Evolutionary conservation across 768 basidiomycete species (phyloP), one percentile per base, ranked within the genome.

Genomic region (Boletus subparvulus): DNA sequence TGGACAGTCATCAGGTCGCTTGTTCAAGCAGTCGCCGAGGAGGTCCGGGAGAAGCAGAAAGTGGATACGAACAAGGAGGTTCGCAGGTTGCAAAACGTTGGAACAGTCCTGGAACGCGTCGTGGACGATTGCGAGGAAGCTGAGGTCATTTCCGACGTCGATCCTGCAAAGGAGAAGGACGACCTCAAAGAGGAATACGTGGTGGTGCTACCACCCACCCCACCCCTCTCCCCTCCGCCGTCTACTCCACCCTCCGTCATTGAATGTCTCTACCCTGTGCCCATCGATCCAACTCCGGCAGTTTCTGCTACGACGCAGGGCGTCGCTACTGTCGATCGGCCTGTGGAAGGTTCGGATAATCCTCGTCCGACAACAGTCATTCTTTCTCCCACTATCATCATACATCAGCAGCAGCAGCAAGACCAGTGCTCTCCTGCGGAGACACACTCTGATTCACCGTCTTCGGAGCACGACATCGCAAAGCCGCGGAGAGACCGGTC

Each of bases 1-100:
- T 78, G 77, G 68, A 75, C 80, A 48, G 76, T 88, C 42, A 78
- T 87, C 35, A 78, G 79, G 43, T 78, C 80, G 35, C 83, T 86
- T 68, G 78, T 83, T 35, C 74, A 80, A 55, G 79, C 86, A 37
- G 71, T 90, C 32, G 84, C 78, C 16, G 88, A 88, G 65, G 87
- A 90, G 69, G 76, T 89, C 49, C 76, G 79, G 47, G 82, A 80
- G 63, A 78, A 79, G 50, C 74, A 74, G 57, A 68, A 65, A 67
- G 74, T 73, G 58, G 75, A 70, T 58, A 72, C 63, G 19, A 61
- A 74, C n/a, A 77, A 74, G 50, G 82, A 86, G 60, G 77, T 82
- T 12, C 71, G 66, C 19, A 77, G 76, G 40, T 69, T 86, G 63
- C 79, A 78, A 64, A 73, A 72, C 14, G 78, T 81, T 24, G 79